Percentiles rank a stretch among this genome's conserved stretches.
phyloP scores from a whole-genome alignment of 2,329 filamentous ascomycete species.

The Hymenoscyphus scutula region DNA sequence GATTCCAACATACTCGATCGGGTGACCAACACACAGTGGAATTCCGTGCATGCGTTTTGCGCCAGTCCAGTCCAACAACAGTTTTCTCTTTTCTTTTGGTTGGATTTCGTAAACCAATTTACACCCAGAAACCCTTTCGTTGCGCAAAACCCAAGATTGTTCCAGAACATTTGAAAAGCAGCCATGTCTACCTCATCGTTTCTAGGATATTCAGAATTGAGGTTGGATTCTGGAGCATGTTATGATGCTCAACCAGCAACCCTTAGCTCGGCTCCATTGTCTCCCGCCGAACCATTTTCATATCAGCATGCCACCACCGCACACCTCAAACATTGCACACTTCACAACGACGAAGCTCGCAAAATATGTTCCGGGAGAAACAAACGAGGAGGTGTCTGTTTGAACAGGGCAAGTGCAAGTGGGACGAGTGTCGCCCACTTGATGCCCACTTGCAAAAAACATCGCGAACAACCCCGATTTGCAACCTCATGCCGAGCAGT shows the following conservation, averaged over 20 bases:
- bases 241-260: not conserved
- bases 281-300: not conserved
- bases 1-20: not conserved
- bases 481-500: conserved; percentile 14
- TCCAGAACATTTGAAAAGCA: not conserved
- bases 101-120: not conserved
- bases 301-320: not conserved
- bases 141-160: not conserved
- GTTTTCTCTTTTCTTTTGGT: not conserved
- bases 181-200: not conserved
- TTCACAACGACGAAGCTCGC: not conserved
- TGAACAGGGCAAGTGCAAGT: conserved; percentile 14
- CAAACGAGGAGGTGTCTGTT: conserved; percentile 17
- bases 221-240: not conserved
- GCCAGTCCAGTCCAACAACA: too few relatives aligned
- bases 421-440: conserved; percentile 6
- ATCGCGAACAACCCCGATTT: conserved; percentile 14
- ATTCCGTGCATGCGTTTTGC: not conserved
- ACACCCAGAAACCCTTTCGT: not conserved
- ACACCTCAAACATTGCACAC: not conserved
- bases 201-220: not conserved
- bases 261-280: not conserved
- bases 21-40: not conserved
- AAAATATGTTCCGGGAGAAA: conserved; percentile 17
- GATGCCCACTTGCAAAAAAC: conserved; percentile 20